Conservation (phyloP, 768 basidiomycete genomes). For the Calocera cornea region DNA sequence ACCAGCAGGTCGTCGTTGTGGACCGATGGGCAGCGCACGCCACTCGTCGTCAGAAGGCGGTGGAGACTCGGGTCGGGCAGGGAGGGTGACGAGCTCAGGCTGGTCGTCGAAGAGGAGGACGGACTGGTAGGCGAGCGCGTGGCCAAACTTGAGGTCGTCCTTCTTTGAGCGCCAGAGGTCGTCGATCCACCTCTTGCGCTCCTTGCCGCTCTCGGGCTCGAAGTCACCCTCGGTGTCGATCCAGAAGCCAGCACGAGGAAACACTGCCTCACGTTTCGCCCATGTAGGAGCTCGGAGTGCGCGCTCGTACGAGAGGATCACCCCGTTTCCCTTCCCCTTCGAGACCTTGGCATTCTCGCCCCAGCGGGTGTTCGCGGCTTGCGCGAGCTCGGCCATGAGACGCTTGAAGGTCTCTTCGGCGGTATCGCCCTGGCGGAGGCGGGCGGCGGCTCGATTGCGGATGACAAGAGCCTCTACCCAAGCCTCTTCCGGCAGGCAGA, state of each 20-base stretch:
- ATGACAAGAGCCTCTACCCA: too few relatives aligned
- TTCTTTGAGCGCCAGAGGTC: background rate
- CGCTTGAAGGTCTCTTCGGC: too few relatives aligned
- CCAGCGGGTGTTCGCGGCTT: background rate
- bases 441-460: too few relatives aligned
- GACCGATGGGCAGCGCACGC: too few relatives aligned
- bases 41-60: background rate
- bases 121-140: background rate
- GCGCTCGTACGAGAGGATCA: background rate
- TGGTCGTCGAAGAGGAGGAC: background rate
- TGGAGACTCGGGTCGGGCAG: background rate
- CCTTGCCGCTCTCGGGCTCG: background rate
- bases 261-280: background rate
- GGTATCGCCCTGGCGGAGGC: too few relatives aligned
- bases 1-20: too few relatives aligned
- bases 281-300: background rate
- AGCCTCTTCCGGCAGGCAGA: too few relatives aligned
- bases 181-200: background rate
- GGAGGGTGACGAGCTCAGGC: background rate
- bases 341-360: background rate
- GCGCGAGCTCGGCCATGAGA: too few relatives aligned
- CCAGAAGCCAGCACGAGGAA: background rate
- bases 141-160: background rate
- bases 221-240: background rate
- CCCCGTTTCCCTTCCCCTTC: background rate